phyloP scores from a whole-genome alignment of 2,329 filamentous ascomycete genomes.

The Trichoderma pleuroti region DNA sequence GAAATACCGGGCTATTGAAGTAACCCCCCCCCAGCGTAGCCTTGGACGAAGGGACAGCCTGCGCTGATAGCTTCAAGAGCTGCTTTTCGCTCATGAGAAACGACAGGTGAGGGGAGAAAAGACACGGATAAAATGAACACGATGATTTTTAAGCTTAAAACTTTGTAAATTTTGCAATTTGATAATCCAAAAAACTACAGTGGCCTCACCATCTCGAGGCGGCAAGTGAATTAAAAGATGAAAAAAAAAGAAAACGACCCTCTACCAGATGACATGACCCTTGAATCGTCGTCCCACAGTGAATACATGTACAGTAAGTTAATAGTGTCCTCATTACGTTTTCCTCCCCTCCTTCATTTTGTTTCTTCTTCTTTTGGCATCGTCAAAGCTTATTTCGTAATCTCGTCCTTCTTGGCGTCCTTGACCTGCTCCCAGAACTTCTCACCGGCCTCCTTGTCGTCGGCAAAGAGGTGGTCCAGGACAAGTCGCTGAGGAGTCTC shows the following conservation, averaged over 20 bases:
- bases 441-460: conserved; percentile 57
- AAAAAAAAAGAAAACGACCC: conserved; percentile 6
- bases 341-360: background rate
- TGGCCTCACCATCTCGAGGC: background rate
- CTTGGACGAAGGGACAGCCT: background rate
- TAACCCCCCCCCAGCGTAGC: background rate
- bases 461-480: conserved; percentile 62
- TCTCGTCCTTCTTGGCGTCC: conserved; percentile 57
- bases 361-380: background rate
- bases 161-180: background rate
- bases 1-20: background rate
- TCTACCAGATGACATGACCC: background rate
- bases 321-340: background rate
- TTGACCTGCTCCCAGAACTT: conserved; percentile 61
- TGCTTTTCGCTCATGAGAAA: background rate
- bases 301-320: conserved; percentile 5
- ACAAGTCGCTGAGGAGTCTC: conserved; percentile 66
- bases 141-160: background rate
- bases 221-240: background rate
- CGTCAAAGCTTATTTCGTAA: conserved; percentile 32
- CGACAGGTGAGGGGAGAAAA: background rate
- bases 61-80: background rate
- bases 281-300: conserved; percentile 4
- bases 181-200: background rate
- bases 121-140: background rate